Evolutionary conservation across 208 protist species (phyloP).

Genomic region (Tetramitus jugosus): DNA sequence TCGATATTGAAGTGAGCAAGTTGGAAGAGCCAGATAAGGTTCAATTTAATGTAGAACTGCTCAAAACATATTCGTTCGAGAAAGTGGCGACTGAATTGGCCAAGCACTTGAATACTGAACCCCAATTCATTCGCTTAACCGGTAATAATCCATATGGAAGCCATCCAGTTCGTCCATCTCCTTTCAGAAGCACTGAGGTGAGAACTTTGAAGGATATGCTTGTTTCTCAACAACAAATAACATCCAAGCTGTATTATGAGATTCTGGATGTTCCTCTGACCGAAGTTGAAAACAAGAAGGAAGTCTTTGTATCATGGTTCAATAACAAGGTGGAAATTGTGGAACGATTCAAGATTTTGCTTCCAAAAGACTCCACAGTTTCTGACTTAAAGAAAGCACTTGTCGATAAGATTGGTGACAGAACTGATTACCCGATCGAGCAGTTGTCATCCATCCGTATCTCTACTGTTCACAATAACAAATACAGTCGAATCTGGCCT

Average conservation of each 20-base stretch:
- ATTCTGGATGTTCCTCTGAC: background rate
- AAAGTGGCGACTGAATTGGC: background rate
- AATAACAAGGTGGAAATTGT: background rate
- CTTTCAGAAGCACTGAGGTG: background rate
- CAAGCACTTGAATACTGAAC: background rate
- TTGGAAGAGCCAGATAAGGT: background rate
- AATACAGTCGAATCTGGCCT: background rate
- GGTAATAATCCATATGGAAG: background rate
- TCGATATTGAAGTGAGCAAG: background rate
- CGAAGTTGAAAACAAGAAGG: slow-evolving; percentile 11
- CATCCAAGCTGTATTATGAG: slow-evolving; percentile 1
- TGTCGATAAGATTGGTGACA: background rate
- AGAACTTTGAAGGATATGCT: slow-evolving; percentile 3
- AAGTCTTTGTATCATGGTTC: background rate
- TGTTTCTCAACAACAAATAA: background rate
- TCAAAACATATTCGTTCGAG: background rate
- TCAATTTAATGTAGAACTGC: background rate
- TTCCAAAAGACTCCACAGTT: background rate
- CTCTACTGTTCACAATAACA: background rate
- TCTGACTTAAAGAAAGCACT: background rate
- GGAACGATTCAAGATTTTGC: background rate
- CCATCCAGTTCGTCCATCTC: background rate
- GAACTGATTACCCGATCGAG: background rate
- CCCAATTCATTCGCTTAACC: background rate
- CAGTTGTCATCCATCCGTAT: background rate